Evolutionary conservation across 2,329 filamentous ascomycete genomes (phyloP), one percentile per base, ranked within the genome.

Genomic region (Colletotrichum tropicale): DNA sequence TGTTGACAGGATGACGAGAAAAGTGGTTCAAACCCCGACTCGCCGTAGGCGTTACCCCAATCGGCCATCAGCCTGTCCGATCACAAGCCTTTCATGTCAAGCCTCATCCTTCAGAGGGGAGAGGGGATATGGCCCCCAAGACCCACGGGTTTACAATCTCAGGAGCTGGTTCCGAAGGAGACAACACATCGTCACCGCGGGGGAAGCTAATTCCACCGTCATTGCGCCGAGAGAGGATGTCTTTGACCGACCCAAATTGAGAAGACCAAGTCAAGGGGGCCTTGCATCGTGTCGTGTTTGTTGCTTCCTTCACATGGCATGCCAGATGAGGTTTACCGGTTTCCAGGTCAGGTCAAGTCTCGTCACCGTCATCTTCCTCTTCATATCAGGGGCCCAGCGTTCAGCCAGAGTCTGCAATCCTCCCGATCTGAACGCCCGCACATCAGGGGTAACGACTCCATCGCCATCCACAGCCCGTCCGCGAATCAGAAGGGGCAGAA

Each of bases 11-110:
- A 24, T 21, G 43, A 16, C 13, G 21, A 30, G 66, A 67, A 36
- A 72, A 68, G 69, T 72, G 73, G 69, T 64, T 72, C 62, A 75
- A 72, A 66, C 28, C 48, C 73, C 69, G 43, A 72, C 15, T 43
- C 38, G 38, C 55, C 30, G 24, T 61, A 15, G 30, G 10, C 36
- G 18, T 75, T 62, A 16, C 15, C 69, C 36, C 38, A 62, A 66
- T 32, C 16, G 38, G 69, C 21, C 30, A 34, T 30, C 52, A 56
- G 5, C 12, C 38, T 62, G 55, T 32, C 32, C n/a, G 62, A 56
- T 62, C 69, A 56, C 21, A 75, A 48, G 55, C 52, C 58, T 56
- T 36, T 28, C n/a, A 26, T 26, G 16, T 58, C 70, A 67, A 60
- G 56, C 61, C 36, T 71, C 34, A 32, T 72, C 69, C 55, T 67